Evolutionary conservation across 805 yeast species (phyloP), one percentile per base, ranked within the genome.

Genomic region (Saccharomycopsis oosterbeekiorum): DNA sequence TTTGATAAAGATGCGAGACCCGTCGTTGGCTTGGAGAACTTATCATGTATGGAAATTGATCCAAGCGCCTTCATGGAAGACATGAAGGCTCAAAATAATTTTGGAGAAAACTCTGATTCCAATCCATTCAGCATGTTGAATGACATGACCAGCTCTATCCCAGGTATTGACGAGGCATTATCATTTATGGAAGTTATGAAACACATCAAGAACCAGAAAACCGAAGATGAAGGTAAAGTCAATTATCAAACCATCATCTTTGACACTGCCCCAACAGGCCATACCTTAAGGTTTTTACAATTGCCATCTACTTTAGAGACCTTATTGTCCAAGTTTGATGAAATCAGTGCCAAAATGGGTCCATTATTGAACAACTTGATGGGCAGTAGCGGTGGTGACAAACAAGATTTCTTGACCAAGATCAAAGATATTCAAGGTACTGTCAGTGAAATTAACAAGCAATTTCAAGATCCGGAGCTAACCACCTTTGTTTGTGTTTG

Each of bases 181-280:
- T 90, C 97, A 15, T 94, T 94, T 71, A 94, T 96, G 87, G 99
- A 94, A 76, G 98, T 94, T 40, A 83, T 94, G 80, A 94, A 94
- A 73, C 98, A 94, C 71, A 92, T 94, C 74, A 92, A 91, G 75
- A 84, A 82, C 66, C 94, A 88, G 75, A 54, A 68, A 66, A 34
- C 73, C 70, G 24, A 71, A 70, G 62, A 62, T 69, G 6, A 67
- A 67, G 42, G 66, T 65, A 41, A 62, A 50, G 76, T 80, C 64
- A 79, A 79, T 56, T 94, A 88, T 72, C 90, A 88, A 67, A 90
- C 96, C 9, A 92, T 94, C 66, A 90, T 94, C 67, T 94, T 94
- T 70, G 99, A 94, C 74, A 94, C 99, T n/a, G 99, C 99, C 0
- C 99, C 99, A 68, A 94, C 99, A 0, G 99, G 99, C 42, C 99